Conservation (phyloP, 225 moss, liverwort and hornwort species). For the Physcomitrium patens region DNA sequence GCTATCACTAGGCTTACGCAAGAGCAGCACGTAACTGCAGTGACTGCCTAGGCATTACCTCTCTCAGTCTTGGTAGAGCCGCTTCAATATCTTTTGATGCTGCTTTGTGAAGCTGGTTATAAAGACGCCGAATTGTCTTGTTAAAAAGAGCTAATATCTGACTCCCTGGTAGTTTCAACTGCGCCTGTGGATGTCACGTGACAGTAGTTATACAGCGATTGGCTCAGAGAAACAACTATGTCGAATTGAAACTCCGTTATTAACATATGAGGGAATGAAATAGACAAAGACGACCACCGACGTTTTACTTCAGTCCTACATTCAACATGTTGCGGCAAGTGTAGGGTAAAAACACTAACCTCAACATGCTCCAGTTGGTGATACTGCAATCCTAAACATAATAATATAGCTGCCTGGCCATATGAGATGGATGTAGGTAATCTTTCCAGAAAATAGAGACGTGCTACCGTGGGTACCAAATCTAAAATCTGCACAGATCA, state of each 20-base stretch:
- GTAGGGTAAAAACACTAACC: slow-evolving; percentile 33
- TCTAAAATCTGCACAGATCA: slow-evolving; percentile 74
- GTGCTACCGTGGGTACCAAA: slow-evolving; percentile 79
- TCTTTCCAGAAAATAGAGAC: slow-evolving; percentile 85
- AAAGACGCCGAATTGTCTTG: slow-evolving; percentile 85
- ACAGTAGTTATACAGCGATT: neutral
- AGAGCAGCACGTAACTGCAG: slow-evolving; percentile 8
- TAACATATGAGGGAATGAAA: neutral
- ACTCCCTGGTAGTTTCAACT: slow-evolving; percentile 74
- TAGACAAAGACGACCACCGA: neutral
- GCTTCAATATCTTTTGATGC: slow-evolving; percentile 76
- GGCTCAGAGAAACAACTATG: slow-evolving; percentile 2
- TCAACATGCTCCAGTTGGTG: slow-evolving; percentile 87
- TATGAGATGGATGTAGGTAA: slow-evolving; percentile 87
- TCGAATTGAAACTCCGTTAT: neutral
- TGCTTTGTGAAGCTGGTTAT: slow-evolving; percentile 84
- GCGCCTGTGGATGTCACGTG: slow-evolving; percentile 33
- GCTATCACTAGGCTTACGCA: neutral
- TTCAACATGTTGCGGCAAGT: neutral
- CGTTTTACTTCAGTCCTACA: no score
- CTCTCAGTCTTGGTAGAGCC: slow-evolving; percentile 76
- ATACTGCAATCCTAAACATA: slow-evolving; percentile 90
- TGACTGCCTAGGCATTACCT: slow-evolving; percentile 46
- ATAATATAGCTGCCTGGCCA: slow-evolving; percentile 88
- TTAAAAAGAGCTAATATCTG: slow-evolving; percentile 95